Conservation (phyloP, 2,329 filamentous ascomycete species). For the Xylariaceae sp. region DNA sequence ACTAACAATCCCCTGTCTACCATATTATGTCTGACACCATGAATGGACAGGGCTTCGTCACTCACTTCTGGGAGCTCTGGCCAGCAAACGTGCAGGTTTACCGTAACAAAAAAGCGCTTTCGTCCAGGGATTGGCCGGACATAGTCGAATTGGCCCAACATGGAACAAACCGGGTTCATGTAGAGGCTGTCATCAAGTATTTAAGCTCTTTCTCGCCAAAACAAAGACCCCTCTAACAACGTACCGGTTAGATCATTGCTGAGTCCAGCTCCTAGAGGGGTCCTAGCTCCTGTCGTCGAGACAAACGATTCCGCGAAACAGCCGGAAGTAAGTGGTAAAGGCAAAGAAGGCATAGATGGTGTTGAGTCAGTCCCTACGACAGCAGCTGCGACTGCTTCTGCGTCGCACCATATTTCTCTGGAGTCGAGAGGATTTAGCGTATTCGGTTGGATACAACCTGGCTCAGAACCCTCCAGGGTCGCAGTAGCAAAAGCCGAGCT, state of each 20-base stretch:
- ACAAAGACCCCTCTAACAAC: conserved; percentile 2
- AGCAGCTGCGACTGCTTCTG: background rate
- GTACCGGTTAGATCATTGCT: conserved; percentile 1
- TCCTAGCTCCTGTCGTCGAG: background rate
- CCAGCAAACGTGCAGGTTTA: conserved; percentile 21
- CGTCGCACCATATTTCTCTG: conserved; percentile 2
- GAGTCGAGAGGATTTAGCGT: conserved; percentile 1
- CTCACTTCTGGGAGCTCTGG: conserved; percentile 26
- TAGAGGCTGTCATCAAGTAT: conserved; percentile 11
- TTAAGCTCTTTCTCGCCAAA: background rate
- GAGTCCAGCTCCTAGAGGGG: conserved; percentile 1
- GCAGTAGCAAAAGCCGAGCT: background rate
- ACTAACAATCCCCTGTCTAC: background rate
- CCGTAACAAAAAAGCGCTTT: conserved; percentile 12
- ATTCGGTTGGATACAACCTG: conserved; percentile 2
- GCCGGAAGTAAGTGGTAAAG: background rate
- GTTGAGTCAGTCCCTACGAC: background rate
- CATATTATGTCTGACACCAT: background rate
- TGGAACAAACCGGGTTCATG: conserved; percentile 12
- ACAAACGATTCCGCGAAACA: background rate
- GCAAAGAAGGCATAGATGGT: background rate
- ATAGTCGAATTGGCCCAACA: conserved; percentile 18
- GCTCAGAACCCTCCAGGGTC: background rate
- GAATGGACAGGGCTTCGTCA: conserved; percentile 18
- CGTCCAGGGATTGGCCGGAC: conserved; percentile 19